Evolutionary conservation across 257 asterid genomes (phyloP).

Genomic region (Petunia secreta): DNA sequence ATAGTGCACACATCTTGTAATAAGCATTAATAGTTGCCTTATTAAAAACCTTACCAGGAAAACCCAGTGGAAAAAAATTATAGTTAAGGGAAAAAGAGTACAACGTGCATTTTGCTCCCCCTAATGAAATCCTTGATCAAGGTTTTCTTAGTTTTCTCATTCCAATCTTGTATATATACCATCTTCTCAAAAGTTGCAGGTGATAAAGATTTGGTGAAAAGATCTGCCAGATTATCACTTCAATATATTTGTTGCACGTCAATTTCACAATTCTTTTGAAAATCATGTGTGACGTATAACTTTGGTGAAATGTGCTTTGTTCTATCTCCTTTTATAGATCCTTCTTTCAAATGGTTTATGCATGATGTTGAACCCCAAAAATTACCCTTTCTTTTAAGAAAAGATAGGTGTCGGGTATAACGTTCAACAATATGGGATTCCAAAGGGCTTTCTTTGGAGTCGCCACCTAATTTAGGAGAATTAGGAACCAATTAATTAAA

Average conservation of each 20-base stretch:
- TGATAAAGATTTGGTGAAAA: slow-evolving; percentile 1
- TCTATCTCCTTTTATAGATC: neutral
- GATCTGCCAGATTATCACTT: neutral
- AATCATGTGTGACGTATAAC: neutral
- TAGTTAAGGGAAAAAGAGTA: neutral
- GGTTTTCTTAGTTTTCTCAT: neutral
- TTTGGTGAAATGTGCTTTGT: neutral
- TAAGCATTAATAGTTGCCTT: neutral
- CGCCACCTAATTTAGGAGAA: no score
- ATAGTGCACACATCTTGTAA: neutral
- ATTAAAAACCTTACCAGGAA: neutral
- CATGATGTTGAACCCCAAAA: no score
- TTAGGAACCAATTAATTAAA: no score
- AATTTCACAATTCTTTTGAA: neutral
- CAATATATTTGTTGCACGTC: neutral
- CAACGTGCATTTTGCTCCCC: neutral
- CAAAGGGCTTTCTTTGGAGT: no score
- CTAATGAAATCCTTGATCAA: neutral
- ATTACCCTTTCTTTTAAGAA: no score
- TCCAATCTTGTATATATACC: slow-evolving; percentile 8
- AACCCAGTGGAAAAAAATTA: no score
- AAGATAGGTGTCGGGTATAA: no score
- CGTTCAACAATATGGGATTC: no score
- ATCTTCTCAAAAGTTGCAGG: neutral
- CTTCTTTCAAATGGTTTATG: no score